Conservation (phyloP, 177 flowering plant genomes). For the Telopea speciosissima region DNA sequence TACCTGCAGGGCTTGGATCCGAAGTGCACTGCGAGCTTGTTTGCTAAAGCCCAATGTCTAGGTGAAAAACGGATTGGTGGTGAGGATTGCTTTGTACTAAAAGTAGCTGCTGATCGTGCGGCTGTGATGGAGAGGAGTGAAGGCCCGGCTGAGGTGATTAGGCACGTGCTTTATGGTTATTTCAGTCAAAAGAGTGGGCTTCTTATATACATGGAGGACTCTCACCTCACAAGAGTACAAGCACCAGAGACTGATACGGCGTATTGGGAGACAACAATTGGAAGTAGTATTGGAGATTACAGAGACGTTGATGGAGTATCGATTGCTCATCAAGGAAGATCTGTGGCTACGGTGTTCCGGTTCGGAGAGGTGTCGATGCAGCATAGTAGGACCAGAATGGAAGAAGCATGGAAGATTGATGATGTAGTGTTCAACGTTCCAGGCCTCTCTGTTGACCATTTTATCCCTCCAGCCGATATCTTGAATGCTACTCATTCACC, state of each 20-base stretch:
- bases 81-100: constrained; percentile 74
- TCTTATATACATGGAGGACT: constrained; percentile 73
- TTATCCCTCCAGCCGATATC: constrained; percentile 81
- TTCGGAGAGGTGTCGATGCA: constrained; percentile 54
- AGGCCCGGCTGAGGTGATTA: constrained; percentile 68
- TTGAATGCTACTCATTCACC: constrained; percentile 22
- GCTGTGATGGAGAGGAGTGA: constrained; percentile 63
- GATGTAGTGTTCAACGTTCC: constrained; percentile 79
- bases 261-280: constrained; percentile 90
- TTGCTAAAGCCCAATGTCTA: constrained; percentile 61
- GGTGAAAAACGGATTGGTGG: constrained; percentile 65
- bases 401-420: constrained; percentile 77
- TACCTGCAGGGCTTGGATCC: constrained; percentile 73
- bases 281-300: constrained; percentile 65
- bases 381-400: constrained; percentile 64
- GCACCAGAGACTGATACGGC: constrained; percentile 36
- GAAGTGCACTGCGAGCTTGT: constrained; percentile 60
- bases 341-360: constrained; percentile 68
- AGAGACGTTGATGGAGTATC: constrained; percentile 63
- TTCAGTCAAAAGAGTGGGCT: constrained; percentile 92
- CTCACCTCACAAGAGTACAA: constrained; percentile 66
- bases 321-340: constrained; percentile 66
- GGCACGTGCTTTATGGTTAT: constrained; percentile 76
- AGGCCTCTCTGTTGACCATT: constrained; percentile 67
- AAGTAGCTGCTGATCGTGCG: constrained; percentile 56